Evolutionary conservation across 2,329 filamentous ascomycete genomes (phyloP), one percentile per base, ranked within the genome.

Genomic region (Cryoendolithus antarcticus): DNA sequence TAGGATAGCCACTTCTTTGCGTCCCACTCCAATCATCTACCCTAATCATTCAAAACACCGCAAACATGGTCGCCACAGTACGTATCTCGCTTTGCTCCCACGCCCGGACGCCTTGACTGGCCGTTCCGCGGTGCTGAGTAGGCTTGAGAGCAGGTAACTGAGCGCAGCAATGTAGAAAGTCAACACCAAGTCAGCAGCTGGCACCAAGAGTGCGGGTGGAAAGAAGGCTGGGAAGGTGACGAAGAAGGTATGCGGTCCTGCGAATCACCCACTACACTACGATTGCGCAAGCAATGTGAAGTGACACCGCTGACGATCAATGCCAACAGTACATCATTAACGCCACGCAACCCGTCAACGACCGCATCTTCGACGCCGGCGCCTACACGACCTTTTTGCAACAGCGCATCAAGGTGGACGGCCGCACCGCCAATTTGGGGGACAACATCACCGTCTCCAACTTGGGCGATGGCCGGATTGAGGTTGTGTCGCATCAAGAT

Each of bases 311-410:
- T 19, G 15, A 19, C 15, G 15, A 19, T 5, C 15, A 19, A 19
- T 19, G 15, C 15, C 15, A 27, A 43, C 56, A 93, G 89, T 98
- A 86, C 81, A 81, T 93, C 75, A 96, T 98, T 84, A 93, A 98
- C 75, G 89, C 88, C 69, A 88, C 85, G 62, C 89, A 96, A 74
- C 91, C 91, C 61, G 88, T 88, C 58, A 84, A 79, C 74, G 91
- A 98, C 79, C 96, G 96, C 82, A 98, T 98, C 79, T 96, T 98
- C 80, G 91, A 98, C 69, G 80, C 94, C 66, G 80, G 84, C 60
- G 88, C 88, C 57, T 98, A 98, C 69, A 88, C 95, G 75, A 96
- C 96, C 80, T 98, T 98, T 83, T 83, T 98, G 50, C 88, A 95
- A 78, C 91, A 96, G 72, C 86, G 84, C 73, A 93, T 98, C 81